A percentile compares a stretch with the other conserved stretches of the same genome.
phyloP scores from a whole-genome alignment of 2,329 filamentous ascomycete genomes.

The Chrysoporthe deuterocubensis region DNA sequence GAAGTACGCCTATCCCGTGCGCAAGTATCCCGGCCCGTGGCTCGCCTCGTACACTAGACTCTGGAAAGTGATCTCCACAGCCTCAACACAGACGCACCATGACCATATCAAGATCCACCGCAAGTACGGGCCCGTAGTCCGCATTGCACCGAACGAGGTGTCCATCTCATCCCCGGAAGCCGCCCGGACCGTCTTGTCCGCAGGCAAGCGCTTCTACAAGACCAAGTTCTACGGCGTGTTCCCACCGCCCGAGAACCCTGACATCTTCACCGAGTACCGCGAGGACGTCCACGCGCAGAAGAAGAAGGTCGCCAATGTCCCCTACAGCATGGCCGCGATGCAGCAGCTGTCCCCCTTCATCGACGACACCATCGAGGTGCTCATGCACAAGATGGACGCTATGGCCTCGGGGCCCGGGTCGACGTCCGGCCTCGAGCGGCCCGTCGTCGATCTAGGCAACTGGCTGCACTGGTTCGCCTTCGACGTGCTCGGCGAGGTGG shows the following conservation, averaged over 20 bases:
- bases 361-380: constrained; percentile 53
- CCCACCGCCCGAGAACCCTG: constrained; percentile 59
- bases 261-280: constrained; percentile 61
- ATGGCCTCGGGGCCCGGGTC: constrained; percentile 37
- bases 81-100: constrained; percentile 45
- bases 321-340: constrained; percentile 59
- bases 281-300: constrained; percentile 59
- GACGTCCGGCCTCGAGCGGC: constrained; percentile 24
- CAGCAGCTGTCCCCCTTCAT: constrained; percentile 55
- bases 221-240: constrained; percentile 59
- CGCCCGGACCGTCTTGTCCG: constrained; percentile 49
- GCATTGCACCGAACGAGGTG: constrained; percentile 54
- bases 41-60: constrained; percentile 42
- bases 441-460: constrained; percentile 50
- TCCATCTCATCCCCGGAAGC: constrained; percentile 51
- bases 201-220: constrained; percentile 57
- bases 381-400: constrained; percentile 47
- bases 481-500: constrained; percentile 56
- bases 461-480: constrained; percentile 52
- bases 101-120: constrained; percentile 50
- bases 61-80: constrained; percentile 47
- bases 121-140: constrained; percentile 52
- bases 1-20: constrained; percentile 41
- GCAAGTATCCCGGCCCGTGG: constrained; percentile 41
- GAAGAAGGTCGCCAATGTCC: constrained; percentile 56